Conservation (phyloP, 2,329 filamentous ascomycete species). For the Diaporthe citrichinensis region DNA sequence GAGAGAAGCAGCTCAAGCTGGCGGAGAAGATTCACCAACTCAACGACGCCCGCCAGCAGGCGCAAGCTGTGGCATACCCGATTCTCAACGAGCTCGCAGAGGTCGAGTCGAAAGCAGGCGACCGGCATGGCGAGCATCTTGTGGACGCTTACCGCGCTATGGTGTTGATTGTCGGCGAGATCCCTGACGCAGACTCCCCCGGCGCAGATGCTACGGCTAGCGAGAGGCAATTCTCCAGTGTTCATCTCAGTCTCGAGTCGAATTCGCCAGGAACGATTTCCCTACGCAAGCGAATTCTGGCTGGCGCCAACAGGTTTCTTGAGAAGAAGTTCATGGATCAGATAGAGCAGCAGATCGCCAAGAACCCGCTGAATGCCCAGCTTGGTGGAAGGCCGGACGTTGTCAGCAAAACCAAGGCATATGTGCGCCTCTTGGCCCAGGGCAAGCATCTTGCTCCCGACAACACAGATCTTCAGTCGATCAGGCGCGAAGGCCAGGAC, state of each 20-base stretch:
- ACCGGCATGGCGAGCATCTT: constrained; percentile 80
- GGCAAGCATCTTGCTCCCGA: constrained; percentile 89
- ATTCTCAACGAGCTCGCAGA: constrained; percentile 82
- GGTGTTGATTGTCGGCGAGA: constrained; percentile 83
- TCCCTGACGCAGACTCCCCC: constrained; percentile 69
- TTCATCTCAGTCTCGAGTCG: constrained; percentile 82
- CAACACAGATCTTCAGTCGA: constrained; percentile 79
- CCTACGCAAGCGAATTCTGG: constrained; percentile 84
- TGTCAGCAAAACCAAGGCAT: constrained; percentile 92
- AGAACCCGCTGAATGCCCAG: constrained; percentile 89
- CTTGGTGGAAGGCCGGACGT: constrained; percentile 90
- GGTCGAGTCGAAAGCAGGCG: constrained; percentile 78
- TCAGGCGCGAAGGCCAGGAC: constrained; percentile 61
- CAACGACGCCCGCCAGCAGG: constrained; percentile 80
- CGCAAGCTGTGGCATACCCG: constrained; percentile 70
- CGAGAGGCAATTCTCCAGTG: constrained; percentile 81
- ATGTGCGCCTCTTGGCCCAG: constrained; percentile 83
- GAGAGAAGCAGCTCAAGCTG: constrained; percentile 88
- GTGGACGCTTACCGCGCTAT: constrained; percentile 87
- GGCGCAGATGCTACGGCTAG: constrained; percentile 75
- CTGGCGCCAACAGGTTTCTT: constrained; percentile 83
- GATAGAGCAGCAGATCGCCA: constrained; percentile 82
- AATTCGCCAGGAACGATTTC: constrained; percentile 74
- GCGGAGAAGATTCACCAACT: constrained; percentile 84
- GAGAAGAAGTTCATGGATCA: constrained; percentile 86